These are phyloP conservation scores for Orbilia oligospora DNA, from an alignment of 2,329 filamentous ascomycete species.

Conservation along the genomic window DNA sequence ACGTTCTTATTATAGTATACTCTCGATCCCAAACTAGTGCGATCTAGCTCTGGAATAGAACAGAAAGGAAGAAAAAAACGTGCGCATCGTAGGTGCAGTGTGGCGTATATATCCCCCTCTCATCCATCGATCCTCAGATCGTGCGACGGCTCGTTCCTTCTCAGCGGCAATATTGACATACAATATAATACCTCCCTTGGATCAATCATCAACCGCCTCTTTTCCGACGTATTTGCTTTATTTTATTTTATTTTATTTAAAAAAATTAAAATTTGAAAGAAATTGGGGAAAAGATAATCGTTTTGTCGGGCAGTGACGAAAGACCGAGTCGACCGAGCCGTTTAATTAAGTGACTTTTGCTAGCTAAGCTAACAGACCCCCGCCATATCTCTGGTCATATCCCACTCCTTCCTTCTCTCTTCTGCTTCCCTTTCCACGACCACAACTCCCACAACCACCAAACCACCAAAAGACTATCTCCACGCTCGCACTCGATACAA, in stretches of 20 bases:
- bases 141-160: neutral
- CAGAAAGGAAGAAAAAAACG: neutral
- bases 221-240: neutral
- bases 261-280: no score
- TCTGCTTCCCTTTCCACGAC: conserved; percentile 21
- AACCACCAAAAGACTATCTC: neutral
- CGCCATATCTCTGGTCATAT: neutral
- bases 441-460: conserved; percentile 3
- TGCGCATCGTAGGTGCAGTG: neutral
- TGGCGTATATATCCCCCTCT: conserved; percentile 1
- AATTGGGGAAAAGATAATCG: neutral
- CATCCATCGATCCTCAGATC: neutral
- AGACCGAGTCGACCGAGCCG: conserved; percentile 3
- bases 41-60: neutral
- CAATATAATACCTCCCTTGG: neutral
- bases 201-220: no score
- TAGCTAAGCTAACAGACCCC: neutral
- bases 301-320: conserved; percentile 9
- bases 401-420: conserved; percentile 18
- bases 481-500: conserved; percentile 21
- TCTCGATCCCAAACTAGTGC: no score
- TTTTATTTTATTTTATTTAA: neutral
- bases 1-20: conserved; percentile 2
- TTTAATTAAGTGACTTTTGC: neutral
- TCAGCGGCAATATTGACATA: neutral